Percentiles rank a stretch among this genome's conserved stretches.
Conservation (phyloP, 345 rosid genomes). For the Conringia planisiliqua region DNA sequence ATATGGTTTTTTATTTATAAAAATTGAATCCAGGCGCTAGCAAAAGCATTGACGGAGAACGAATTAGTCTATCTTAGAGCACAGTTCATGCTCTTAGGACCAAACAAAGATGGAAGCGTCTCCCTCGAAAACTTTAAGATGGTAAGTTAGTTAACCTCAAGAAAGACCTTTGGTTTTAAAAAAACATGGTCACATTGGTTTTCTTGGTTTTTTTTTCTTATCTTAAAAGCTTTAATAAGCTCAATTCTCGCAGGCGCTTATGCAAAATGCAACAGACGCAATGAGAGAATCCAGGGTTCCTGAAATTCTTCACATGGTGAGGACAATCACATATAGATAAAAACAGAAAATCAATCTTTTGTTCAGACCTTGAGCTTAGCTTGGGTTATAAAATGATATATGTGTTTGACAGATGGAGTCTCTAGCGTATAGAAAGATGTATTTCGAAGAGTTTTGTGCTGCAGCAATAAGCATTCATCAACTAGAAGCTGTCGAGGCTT, state of each 20-base stretch:
- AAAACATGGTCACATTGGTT: neutral
- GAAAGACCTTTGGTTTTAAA: neutral
- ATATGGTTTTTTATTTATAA: conserved; percentile 4
- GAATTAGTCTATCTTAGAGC: conserved; percentile 75
- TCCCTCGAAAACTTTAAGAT: conserved; percentile 67
- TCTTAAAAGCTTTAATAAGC: neutral
- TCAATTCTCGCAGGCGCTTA: conserved; percentile 46
- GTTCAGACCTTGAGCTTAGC: neutral
- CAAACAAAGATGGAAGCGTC: conserved; percentile 66
- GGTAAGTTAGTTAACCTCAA: conserved; percentile 37
- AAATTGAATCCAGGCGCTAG: conserved; percentile 50
- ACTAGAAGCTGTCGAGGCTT: conserved; percentile 66
- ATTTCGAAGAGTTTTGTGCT: conserved; percentile 84
- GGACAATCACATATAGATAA: neutral
- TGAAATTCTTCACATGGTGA: conserved; percentile 50
- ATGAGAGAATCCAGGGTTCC: conserved; percentile 74
- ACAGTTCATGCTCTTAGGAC: conserved; percentile 63
- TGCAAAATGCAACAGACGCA: conserved; percentile 58
- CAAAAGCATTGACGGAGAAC: conserved; percentile 71
- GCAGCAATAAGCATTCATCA: conserved; percentile 76
- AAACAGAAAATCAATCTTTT: neutral
- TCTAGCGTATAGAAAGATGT: conserved; percentile 68
- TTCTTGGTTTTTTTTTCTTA: neutral
- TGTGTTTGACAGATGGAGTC: conserved; percentile 56
- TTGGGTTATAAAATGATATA: neutral